phyloP scores from a whole-genome alignment of 2,329 filamentous ascomycete species.

The Cladosporium cucumerinum region DNA sequence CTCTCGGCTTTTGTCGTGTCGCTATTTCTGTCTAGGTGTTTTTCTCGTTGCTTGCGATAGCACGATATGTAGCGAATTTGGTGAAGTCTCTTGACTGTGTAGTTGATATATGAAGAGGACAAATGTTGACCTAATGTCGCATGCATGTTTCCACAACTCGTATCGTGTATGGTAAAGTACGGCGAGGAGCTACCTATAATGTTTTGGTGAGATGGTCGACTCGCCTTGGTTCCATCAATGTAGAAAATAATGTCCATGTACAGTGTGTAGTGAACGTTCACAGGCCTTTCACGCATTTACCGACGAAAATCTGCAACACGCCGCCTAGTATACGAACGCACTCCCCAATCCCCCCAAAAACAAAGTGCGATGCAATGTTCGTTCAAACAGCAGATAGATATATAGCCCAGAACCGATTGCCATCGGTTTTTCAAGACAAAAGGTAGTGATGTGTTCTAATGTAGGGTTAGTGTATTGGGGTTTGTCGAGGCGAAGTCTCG shows the following conservation, averaged over 20 bases:
- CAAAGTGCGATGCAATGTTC: background rate
- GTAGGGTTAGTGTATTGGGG: background rate
- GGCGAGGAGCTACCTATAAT: background rate
- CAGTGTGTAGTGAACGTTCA: background rate
- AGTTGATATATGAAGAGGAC: background rate
- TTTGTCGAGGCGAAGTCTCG: background rate
- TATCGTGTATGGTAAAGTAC: background rate
- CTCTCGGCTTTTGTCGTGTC: background rate
- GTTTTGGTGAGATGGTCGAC: background rate
- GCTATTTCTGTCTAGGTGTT: background rate
- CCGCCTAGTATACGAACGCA: background rate
- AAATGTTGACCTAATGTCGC: no score
- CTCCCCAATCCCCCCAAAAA: fast-evolving
- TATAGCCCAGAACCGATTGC: background rate
- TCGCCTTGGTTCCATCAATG: background rate
- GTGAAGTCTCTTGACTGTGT: background rate
- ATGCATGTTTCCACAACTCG: no score
- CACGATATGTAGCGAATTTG: background rate
- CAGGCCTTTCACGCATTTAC: background rate
- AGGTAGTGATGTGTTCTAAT: background rate
- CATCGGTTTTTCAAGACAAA: background rate
- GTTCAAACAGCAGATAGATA: background rate
- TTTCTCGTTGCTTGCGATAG: background rate
- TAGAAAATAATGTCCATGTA: no score
- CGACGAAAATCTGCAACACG: background rate